Evolutionary conservation across 306 rosid genomes (phyloP), one percentile per base, ranked within the genome.

Genomic region (Corylus heterophylla): DNA sequence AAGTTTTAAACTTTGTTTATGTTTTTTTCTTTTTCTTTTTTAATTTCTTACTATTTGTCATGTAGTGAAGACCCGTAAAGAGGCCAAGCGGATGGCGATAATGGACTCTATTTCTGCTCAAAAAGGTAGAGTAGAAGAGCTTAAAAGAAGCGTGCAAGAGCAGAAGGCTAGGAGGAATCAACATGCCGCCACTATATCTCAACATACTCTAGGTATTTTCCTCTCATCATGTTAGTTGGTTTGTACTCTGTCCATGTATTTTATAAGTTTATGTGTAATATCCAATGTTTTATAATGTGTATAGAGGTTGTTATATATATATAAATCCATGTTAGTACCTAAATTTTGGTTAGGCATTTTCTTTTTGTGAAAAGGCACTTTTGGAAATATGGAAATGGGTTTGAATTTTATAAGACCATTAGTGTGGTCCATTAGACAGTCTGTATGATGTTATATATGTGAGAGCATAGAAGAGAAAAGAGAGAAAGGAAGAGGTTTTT

Each of bases 51-150:
- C 74, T 76, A 45, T 58, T 58, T 69, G 51, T 82, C 29, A 12
- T 80, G 76, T 84, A 95, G 98, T 80, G 63, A 91, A 91, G 88
- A 90, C 94, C 35, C 95, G 94, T 54, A 91, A 80, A 83, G 98
- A 92, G 86, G 98, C 92, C 27, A 90, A 83, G 63, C 89, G 94
- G 47, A 87, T 92, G 90, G 89, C 90, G 3, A 47, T 89, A 85
- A 63, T 78, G 79, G 97, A 95, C 45, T 88, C 90, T 49, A 71
- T 92, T 88, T 87, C 77, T 45, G 87, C 92, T 80, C 83, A 85
- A 48, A 91, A 82, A 81, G 76, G 87, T 58, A 89, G 90, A 76
- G 77, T 83, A 42, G 94, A 87, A 63, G 75, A 81, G 52, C 88
- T 92, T 18, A 89, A 80, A 55, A 59, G 81, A 74, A 74, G 62